Evolutionary conservation across 768 basidiomycete species (phyloP).

Genomic region (Dictyophora rubrovolvata): DNA sequence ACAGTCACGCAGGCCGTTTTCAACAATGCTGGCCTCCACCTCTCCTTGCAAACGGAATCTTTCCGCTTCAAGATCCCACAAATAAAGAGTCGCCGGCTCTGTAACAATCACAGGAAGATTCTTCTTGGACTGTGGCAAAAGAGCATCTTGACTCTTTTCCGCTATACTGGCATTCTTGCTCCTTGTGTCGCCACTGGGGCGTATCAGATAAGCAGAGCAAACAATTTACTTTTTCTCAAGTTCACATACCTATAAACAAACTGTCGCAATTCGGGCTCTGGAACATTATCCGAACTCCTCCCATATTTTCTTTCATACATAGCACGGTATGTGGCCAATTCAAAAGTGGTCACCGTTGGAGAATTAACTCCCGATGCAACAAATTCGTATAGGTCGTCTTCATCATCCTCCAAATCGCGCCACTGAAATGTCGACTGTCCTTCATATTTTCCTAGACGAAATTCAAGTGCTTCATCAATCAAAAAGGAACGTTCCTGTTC

Average conservation of each 20-base stretch:
- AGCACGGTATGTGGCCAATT: conserved; percentile 89
- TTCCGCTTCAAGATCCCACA: conserved; percentile 45
- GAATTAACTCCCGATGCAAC: conserved; percentile 64
- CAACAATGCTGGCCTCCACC: conserved; percentile 40
- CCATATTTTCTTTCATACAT: conserved; percentile 94
- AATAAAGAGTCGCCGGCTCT: conserved; percentile 47
- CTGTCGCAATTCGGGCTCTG: conserved; percentile 60
- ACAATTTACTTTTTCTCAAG: conserved; percentile 11
- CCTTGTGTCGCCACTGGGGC: background rate
- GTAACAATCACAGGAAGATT: conserved; percentile 20
- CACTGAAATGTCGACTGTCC: conserved; percentile 79
- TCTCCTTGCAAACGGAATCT: conserved; percentile 45
- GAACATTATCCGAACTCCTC: conserved; percentile 54
- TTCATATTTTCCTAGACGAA: conserved; percentile 63
- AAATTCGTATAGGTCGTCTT: conserved; percentile 92
- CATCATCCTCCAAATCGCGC: conserved; percentile 85
- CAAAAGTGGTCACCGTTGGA: conserved; percentile 81
- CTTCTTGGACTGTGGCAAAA: background rate
- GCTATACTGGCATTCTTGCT: background rate
- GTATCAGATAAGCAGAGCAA: conserved; percentile 9
- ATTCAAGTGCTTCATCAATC: conserved; percentile 83
- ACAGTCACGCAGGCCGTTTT: conserved; percentile 6
- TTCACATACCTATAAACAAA: conserved; percentile 73
- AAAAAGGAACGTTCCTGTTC: conserved; percentile 92
- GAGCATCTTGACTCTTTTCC: conserved; percentile 9